Conservation (phyloP, 2,329 filamentous ascomycete species). For the Pleoardoris graminearum region DNA sequence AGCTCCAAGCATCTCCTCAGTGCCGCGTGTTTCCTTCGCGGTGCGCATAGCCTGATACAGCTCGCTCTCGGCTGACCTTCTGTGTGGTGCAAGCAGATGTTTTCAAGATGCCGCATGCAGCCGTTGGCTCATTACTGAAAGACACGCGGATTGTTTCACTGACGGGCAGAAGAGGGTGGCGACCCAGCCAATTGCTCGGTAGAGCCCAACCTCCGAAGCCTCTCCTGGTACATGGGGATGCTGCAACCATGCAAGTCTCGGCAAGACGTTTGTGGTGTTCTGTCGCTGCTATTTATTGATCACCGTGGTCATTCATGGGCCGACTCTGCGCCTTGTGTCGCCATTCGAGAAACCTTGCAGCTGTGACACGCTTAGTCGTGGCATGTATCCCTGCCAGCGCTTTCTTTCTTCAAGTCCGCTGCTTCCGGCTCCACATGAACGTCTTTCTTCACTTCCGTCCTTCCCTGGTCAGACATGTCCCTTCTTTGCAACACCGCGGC, state of each 20-base stretch:
- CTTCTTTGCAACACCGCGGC: constrained; percentile 18
- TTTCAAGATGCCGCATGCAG: constrained; percentile 26
- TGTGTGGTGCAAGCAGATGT: constrained; percentile 16
- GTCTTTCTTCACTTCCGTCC: constrained; percentile 14
- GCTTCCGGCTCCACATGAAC: constrained; percentile 24
- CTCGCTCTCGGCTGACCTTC: constrained; percentile 12
- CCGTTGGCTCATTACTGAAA: constrained; percentile 20
- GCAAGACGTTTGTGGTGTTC: constrained; percentile 10
- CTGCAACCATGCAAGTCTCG: constrained; percentile 9
- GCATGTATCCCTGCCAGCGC: constrained; percentile 20
- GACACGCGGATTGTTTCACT: constrained; percentile 31
- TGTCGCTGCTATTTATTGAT: constrained; percentile 8
- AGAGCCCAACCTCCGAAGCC: constrained; percentile 11
- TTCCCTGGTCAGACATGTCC: constrained; percentile 15
- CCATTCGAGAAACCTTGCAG: constrained; percentile 18
- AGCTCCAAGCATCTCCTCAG: neutral
- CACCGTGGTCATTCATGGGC: constrained; percentile 4
- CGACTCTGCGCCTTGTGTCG: constrained; percentile 15
- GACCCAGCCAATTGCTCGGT: constrained; percentile 14
- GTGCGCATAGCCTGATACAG: constrained; percentile 1
- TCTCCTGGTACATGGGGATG: constrained; percentile 9
- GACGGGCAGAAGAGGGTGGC: constrained; percentile 24
- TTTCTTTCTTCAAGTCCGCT: constrained; percentile 18
- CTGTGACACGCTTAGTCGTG: constrained; percentile 17
- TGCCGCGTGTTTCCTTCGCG: neutral